These are phyloP conservation scores for Uronychia setigera DNA, from an alignment of 73 alveolate genomes.

Conservation along the genomic window DNA sequence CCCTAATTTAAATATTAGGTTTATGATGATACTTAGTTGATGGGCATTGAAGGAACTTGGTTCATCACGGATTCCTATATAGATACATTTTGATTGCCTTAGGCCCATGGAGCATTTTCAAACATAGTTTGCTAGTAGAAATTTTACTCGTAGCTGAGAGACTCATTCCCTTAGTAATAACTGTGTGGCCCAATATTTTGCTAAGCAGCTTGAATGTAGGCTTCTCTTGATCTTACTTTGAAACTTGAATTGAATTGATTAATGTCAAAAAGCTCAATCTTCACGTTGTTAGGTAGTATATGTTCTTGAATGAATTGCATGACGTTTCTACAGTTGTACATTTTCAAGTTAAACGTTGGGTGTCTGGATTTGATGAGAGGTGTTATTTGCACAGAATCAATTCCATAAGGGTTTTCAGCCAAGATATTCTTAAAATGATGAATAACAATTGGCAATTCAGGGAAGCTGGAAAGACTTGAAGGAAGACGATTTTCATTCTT, in stretches of 20 bases:
- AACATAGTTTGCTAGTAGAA: too few species aligned
- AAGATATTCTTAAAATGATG: neutral
- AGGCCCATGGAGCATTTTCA: too few species aligned
- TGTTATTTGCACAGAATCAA: neutral
- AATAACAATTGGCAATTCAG: neutral
- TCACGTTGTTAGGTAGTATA: neutral
- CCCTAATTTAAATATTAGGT: too few species aligned
- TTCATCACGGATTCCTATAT: too few species aligned
- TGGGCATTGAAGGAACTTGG: too few species aligned
- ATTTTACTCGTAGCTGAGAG: too few species aligned
- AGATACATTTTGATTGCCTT: too few species aligned
- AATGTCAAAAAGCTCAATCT: neutral
- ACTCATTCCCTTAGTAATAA: too few species aligned
- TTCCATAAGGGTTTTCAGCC: neutral
- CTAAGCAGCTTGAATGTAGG: neutral
- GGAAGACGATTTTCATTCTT: neutral
- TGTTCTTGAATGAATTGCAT: neutral
- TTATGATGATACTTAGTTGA: too few species aligned
- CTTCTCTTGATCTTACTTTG: neutral
- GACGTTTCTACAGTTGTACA: neutral
- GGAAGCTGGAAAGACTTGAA: neutral
- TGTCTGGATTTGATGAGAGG: neutral
- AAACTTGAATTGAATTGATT: neutral
- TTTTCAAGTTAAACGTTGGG: neutral
- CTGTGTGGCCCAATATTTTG: too few species aligned